Evolutionary conservation across 2,329 filamentous ascomycete species (phyloP), one percentile per base, ranked within the genome.

Genomic region (Tolypocladium endophyticum): DNA sequence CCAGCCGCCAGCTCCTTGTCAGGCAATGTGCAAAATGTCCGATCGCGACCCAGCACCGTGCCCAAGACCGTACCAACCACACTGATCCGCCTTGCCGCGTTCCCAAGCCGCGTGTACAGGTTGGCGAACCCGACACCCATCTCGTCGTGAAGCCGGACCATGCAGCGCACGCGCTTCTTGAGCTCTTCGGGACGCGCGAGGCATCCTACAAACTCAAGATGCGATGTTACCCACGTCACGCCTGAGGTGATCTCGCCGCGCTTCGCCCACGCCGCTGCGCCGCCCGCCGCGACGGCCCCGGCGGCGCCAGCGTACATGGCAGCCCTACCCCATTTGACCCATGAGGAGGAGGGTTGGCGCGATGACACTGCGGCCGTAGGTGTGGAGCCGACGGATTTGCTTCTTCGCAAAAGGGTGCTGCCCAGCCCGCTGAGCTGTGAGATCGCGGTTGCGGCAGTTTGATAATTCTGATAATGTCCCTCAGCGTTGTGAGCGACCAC

Each of bases 191-290:
- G 86, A n/a, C 90, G 86, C 55, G 89, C 88, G 9, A 99, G 81
- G 68, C 91, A 95, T 2, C 92, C 91, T 1, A 97, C 90, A 68
- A 97, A 99, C 72, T 94, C 90, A 33, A 99, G 84, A 73, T 99
- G 94, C 41, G 90, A 94, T 18, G 88, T 85, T 18, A 90, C 90
- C 92, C 92, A 97, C 12, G 79, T 79, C 77, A 87, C 87, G 9
- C 92, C 89, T 61, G 87, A 81, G 2, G 82, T 84, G 62, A 97
- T 84, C 63, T 90, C 86, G 38, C 95, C 89, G 59, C 90, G 85
- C 67, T 94, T 92, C 67, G 89, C 79, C 77, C 96, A 97, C 14
- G 93, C 89, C 8, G 92, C 92, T 0, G 90, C 90, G 0, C 89
- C 88, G 9, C 90, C 90, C 0, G 89, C 92, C 1, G 87, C 89